Conservation (phyloP, 2,329 filamentous ascomycete species). For the Colletotrichum phormii region DNA sequence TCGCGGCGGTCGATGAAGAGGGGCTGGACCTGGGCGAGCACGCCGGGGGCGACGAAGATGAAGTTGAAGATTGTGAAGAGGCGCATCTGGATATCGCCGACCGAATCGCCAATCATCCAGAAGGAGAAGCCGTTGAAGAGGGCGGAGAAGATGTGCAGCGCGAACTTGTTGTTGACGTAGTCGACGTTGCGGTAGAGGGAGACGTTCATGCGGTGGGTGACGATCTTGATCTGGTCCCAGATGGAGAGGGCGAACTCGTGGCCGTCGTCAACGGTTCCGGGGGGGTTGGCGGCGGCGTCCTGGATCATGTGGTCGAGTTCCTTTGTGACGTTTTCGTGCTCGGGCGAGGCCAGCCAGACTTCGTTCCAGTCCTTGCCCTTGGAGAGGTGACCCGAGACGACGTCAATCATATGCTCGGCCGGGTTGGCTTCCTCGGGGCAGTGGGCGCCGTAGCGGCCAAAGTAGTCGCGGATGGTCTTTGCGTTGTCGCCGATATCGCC, state of each 20-base stretch:
- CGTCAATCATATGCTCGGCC: conserved; percentile 80
- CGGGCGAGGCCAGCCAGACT: conserved; percentile 74
- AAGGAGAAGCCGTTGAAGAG: conserved; percentile 73
- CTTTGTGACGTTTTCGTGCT: conserved; percentile 64
- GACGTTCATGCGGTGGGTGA: conserved; percentile 71
- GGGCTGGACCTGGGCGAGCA: conserved; percentile 69
- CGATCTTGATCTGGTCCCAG: conserved; percentile 70
- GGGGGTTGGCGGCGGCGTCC: conserved; percentile 60
- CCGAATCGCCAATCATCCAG: conserved; percentile 66
- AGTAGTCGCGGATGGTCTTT: conserved; percentile 69
- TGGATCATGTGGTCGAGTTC: conserved; percentile 74
- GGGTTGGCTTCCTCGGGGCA: conserved; percentile 74
- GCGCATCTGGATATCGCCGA: conserved; percentile 63
- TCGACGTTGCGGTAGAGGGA: conserved; percentile 75
- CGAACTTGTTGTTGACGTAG: conserved; percentile 74
- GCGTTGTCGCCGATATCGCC: conserved; percentile 72
- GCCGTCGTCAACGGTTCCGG: conserved; percentile 59
- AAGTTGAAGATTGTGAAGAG: conserved; percentile 73
- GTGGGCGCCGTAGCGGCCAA: conserved; percentile 73
- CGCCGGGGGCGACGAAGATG: conserved; percentile 70
- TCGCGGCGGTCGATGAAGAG: conserved; percentile 67
- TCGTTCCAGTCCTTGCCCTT: conserved; percentile 72
- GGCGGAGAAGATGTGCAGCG: conserved; percentile 64
- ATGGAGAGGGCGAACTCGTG: conserved; percentile 80
- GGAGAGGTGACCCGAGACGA: conserved; percentile 62